These are phyloP conservation scores for Malus fusca DNA, from an alignment of 306 rosid genomes.

Conservation along the genomic window DNA sequence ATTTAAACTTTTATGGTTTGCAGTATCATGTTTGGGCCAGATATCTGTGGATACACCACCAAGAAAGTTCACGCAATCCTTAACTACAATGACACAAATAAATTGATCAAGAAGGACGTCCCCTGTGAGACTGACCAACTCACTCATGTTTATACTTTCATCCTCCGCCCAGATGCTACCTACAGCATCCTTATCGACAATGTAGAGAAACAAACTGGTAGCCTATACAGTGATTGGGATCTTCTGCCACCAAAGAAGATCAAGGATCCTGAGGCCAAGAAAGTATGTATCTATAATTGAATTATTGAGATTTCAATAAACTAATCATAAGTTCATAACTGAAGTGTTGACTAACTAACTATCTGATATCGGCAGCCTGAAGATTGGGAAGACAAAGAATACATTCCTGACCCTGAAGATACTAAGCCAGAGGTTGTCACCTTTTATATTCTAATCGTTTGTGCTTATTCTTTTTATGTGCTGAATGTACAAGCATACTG, in stretches of 20 bases:
- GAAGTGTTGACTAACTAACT: slow-evolving; percentile 7
- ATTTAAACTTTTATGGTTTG: slow-evolving; percentile 10
- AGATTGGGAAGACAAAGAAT: slow-evolving; percentile 98
- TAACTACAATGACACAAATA: slow-evolving; percentile 64
- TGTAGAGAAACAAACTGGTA: slow-evolving; percentile 90
- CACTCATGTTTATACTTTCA: slow-evolving; percentile 81
- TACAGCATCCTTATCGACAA: slow-evolving; percentile 88
- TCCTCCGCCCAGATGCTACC: slow-evolving; percentile 94
- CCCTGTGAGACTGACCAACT: slow-evolving; percentile 99
- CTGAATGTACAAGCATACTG: neutral
- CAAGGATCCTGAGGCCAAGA: slow-evolving; percentile 94
- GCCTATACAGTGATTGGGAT: slow-evolving; percentile 92
- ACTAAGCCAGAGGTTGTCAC: slow-evolving; percentile 82
- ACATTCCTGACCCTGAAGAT: slow-evolving; percentile 92
- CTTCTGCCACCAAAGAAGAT: slow-evolving; percentile 87
- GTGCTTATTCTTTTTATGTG: neutral
- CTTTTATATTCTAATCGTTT: neutral
- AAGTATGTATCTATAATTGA: slow-evolving; percentile 29
- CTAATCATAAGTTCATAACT: neutral
- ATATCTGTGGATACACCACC: slow-evolving; percentile 97
- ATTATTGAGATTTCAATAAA: neutral
- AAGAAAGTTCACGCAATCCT: slow-evolving; percentile 98
- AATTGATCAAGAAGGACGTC: slow-evolving; percentile 97
- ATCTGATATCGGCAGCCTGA: slow-evolving; percentile 60
- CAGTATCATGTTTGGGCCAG: slow-evolving; percentile 99